Percentiles rank a stretch among this genome's conserved stretches.
Evolutionary conservation across 2,329 filamentous ascomycete genomes (phyloP).

Genomic region (Capronia epimyces): DNA sequence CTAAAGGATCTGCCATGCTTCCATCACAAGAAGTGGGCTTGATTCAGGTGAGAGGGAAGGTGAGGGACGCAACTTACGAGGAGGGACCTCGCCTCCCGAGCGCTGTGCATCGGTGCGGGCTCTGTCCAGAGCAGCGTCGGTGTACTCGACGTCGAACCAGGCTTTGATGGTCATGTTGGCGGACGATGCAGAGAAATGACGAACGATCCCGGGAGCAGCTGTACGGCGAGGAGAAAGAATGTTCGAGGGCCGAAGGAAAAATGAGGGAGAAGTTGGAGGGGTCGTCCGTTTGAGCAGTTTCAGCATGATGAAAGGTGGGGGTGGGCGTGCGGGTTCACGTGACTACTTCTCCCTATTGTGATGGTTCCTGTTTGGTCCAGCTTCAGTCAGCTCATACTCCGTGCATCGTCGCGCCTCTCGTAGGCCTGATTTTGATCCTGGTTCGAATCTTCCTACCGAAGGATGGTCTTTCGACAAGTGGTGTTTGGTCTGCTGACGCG

Average conservation of each 20-base stretch:
- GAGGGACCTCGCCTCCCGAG: conserved; percentile 14
- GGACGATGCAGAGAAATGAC: conserved; percentile 42
- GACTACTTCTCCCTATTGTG: too few species aligned
- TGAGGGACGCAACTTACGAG: conserved; percentile 18
- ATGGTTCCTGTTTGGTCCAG: too few species aligned
- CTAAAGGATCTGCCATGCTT: not conserved
- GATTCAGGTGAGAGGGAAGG: conserved; percentile 6
- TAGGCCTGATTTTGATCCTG: too few species aligned
- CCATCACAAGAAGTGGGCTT: not conserved
- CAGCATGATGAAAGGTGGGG: not conserved
- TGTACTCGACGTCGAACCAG: conserved; percentile 68
- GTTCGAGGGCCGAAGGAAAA: conserved; percentile 6
- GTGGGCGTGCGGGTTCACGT: not conserved
- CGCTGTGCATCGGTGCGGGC: conserved; percentile 51
- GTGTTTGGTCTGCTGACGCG: too few species aligned
- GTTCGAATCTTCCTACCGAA: too few species aligned
- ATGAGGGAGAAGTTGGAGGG: conserved; percentile 33
- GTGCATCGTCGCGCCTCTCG: too few species aligned
- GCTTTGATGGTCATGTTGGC: conserved; percentile 70
- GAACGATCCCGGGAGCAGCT: conserved; percentile 10
- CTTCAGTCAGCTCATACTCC: too few species aligned
- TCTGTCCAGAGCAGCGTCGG: conserved; percentile 51
- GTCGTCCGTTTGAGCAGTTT: conserved; percentile 14
- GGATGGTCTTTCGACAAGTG: too few species aligned
- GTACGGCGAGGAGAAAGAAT: conserved; percentile 13